These are phyloP conservation scores for Aspergillus fumigatiaffinis DNA, from an alignment of 2,329 filamentous ascomycete species.

Conservation along the genomic window DNA sequence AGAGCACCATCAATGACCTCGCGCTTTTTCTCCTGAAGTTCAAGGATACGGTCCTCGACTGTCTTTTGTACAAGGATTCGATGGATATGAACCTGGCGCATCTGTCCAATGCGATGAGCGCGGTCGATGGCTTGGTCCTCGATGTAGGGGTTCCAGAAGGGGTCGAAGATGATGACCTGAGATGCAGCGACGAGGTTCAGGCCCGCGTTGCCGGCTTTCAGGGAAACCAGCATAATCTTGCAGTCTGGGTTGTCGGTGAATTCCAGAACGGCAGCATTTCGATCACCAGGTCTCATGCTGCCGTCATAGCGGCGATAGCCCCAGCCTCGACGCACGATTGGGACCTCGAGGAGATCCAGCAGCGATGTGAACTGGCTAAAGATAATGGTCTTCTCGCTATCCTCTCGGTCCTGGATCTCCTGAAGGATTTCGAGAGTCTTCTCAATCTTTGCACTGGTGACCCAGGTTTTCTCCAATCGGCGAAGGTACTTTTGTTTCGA, in stretches of 20 bases:
- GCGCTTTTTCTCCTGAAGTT: slow-evolving; percentile 74
- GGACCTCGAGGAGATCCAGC: slow-evolving; percentile 72
- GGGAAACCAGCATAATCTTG: slow-evolving; percentile 70
- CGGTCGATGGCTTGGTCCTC: slow-evolving; percentile 91
- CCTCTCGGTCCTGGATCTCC: slow-evolving; percentile 44
- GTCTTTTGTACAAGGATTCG: slow-evolving; percentile 72
- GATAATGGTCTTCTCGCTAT: slow-evolving; percentile 71
- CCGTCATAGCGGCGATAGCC: slow-evolving; percentile 71
- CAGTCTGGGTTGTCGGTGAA: slow-evolving; percentile 61
- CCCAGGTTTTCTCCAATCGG: slow-evolving; percentile 64
- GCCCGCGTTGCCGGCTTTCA: slow-evolving; percentile 79
- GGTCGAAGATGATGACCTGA: slow-evolving; percentile 85
- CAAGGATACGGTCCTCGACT: slow-evolving; percentile 81
- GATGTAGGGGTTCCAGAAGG: slow-evolving; percentile 91
- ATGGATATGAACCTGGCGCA: slow-evolving; percentile 70
- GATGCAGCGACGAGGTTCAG: slow-evolving; percentile 80
- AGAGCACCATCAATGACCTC: slow-evolving; percentile 73
- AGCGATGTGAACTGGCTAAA: slow-evolving; percentile 80
- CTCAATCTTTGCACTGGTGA: slow-evolving; percentile 71
- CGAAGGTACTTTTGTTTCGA: slow-evolving; percentile 67
- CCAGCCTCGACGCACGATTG: slow-evolving; percentile 57
- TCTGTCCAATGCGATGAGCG: slow-evolving; percentile 82
- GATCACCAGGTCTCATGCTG: slow-evolving; percentile 63
- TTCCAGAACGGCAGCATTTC: slow-evolving; percentile 62
- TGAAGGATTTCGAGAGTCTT: slow-evolving; percentile 64